Evolutionary conservation across 345 rosid species (phyloP).

Genomic region (Toxicodendron radicans): DNA sequence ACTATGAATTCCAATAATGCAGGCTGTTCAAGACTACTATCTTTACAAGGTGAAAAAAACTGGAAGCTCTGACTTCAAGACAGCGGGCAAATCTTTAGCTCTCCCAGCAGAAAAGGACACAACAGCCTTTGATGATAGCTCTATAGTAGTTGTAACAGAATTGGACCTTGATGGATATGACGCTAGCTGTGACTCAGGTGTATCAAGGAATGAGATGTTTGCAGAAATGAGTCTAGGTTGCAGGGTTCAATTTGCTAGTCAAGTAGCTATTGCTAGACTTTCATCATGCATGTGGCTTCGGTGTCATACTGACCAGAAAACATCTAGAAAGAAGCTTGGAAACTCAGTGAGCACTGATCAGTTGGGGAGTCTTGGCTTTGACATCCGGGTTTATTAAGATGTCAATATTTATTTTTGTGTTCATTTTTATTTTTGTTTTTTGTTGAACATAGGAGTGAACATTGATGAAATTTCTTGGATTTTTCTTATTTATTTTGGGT

Average conservation of each 20-base stretch:
- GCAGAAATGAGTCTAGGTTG: conserved; percentile 65
- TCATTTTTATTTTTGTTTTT: too few species aligned
- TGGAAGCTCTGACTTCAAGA: conserved; percentile 24
- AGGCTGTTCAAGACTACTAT: conserved; percentile 92
- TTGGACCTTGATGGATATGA: conserved; percentile 84
- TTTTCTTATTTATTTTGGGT: too few species aligned
- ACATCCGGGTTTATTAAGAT: conserved; percentile 70
- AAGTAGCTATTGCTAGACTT: conserved; percentile 65
- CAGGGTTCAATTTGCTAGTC: conserved; percentile 65
- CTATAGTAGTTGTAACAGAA: conserved; percentile 74
- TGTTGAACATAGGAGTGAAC: too few species aligned
- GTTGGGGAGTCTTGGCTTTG: conserved; percentile 66
- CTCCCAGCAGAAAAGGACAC: conserved; percentile 9
- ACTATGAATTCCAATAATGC: conserved; percentile 15
- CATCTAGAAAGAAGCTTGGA: conserved; percentile 38
- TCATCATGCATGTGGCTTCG: conserved; percentile 77
- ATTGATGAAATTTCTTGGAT: too few species aligned
- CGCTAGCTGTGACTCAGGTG: conserved; percentile 28
- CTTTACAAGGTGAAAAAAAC: conserved; percentile 41
- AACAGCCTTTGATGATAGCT: conserved; percentile 75
- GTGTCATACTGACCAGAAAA: conserved; percentile 51
- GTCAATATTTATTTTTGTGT: too few species aligned
- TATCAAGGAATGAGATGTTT: conserved; percentile 48
- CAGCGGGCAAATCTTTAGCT: too few species aligned
- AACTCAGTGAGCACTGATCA: conserved; percentile 31